These are phyloP conservation scores for Saccharomycopsis schoenii DNA, from an alignment of 805 yeast genomes.

Conservation along the genomic window DNA sequence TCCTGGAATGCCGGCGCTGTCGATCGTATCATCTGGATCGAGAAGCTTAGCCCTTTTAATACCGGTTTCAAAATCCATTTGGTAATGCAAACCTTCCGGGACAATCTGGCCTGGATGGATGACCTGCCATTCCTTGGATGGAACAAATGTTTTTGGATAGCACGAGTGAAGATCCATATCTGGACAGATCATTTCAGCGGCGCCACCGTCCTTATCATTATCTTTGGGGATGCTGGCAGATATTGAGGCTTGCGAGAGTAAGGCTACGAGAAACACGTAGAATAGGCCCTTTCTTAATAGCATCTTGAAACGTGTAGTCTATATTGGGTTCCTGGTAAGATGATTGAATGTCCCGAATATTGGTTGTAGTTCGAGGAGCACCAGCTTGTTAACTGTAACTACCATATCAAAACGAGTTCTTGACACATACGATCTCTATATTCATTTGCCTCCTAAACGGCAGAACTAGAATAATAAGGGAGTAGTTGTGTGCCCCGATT, in stretches of 20 bases:
- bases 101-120: constrained; percentile 64
- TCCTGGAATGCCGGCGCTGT: background rate
- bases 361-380: no score
- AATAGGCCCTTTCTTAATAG: background rate
- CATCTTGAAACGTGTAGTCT: background rate
- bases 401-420: no score
- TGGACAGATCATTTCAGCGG: constrained; percentile 29
- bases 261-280: background rate
- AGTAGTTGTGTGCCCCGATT: no score
- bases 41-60: constrained; percentile 57
- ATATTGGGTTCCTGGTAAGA: no score
- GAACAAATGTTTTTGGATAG: constrained; percentile 53
- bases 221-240: background rate
- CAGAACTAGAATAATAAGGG: no score
- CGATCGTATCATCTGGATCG: constrained; percentile 23
- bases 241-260: background rate
- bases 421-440: no score
- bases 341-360: no score
- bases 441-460: no score
- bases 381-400: no score
- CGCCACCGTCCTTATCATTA: background rate
- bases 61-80: constrained; percentile 66
- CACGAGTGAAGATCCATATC: constrained; percentile 39
- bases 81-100: constrained; percentile 56
- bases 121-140: constrained; percentile 59